A percentile compares a stretch with the other conserved stretches of the same genome.
Conservation (phyloP, 2,329 filamentous ascomycete genomes). For the Arthrobotrys musiformis region DNA sequence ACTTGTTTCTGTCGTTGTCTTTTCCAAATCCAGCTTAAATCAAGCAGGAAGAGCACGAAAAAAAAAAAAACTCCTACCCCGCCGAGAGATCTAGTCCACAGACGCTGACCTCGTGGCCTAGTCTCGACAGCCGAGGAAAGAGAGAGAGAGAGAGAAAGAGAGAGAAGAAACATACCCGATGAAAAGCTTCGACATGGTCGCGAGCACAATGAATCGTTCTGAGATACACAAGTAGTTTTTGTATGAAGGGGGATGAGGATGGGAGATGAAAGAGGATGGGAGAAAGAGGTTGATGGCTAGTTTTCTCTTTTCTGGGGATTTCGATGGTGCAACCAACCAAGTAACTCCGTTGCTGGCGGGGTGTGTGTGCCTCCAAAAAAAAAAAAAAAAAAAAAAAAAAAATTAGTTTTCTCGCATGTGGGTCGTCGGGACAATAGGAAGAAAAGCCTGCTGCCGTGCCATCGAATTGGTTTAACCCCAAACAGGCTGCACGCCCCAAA, state of each 20-base stretch:
- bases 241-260: not conserved
- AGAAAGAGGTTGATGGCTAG: not conserved
- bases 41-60: too few species aligned
- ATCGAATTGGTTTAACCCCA: too few species aligned
- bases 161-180: constrained; percentile 76
- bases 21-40: too few species aligned
- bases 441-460: too few species aligned
- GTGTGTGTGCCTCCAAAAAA: too few species aligned
- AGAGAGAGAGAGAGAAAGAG: constrained; percentile 14
- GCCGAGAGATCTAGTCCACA: too few species aligned
- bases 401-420: not conserved
- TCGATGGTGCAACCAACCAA: not conserved
- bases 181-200: constrained; percentile 89
- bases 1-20: too few species aligned
- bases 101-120: too few species aligned
- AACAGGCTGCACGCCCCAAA: constrained; percentile 12
- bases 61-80: too few species aligned
- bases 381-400: not conserved
- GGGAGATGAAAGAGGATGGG: not conserved
- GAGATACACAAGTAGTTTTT: too few species aligned
- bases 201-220: too few species aligned
- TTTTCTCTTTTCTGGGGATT: not conserved
- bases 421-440: too few species aligned
- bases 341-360: not conserved
- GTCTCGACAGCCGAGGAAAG: not conserved